Percentiles rank a stretch among this genome's conserved stretches.
These are phyloP conservation scores for Chytriomyces confervae DNA, from an alignment of 192 early-diverging fungal genomes.

Conservation along the genomic window DNA sequence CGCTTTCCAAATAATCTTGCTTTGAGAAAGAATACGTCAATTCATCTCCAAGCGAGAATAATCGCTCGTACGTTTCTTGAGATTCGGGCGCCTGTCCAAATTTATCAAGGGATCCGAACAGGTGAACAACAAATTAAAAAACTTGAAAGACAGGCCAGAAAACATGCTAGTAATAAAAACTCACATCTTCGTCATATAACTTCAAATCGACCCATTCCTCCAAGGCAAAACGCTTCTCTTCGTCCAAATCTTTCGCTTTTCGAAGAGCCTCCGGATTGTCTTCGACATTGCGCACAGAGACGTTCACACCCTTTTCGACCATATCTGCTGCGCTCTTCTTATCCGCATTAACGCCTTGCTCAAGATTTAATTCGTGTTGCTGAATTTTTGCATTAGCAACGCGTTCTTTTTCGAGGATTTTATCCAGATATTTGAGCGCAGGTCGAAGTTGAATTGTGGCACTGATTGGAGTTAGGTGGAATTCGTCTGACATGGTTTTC, in stretches of 20 bases:
- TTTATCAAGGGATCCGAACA: not conserved
- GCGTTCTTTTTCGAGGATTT: conserved; percentile 83
- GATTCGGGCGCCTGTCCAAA: conserved; percentile 23
- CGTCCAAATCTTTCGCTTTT: conserved; percentile 36
- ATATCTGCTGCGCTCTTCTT: conserved; percentile 43
- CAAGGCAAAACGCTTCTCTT: conserved; percentile 35
- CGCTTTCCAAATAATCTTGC: conserved; percentile 30
- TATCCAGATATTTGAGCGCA: conserved; percentile 87
- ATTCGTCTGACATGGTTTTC: conserved; percentile 58
- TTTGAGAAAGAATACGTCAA: conserved; percentile 27
- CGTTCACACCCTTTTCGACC: conserved; percentile 30
- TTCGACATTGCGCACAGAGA: conserved; percentile 36
- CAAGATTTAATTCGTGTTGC: conserved; percentile 66
- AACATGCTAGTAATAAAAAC: conserved; percentile 24
- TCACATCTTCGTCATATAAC: conserved; percentile 23
- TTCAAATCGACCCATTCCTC: conserved; percentile 42
- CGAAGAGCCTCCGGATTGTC: conserved; percentile 48
- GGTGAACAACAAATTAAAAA: not conserved
- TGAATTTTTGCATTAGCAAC: conserved; percentile 52
- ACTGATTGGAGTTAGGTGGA: conserved; percentile 84
- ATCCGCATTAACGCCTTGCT: conserved; percentile 63
- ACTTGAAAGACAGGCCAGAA: not conserved
- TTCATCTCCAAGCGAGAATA: conserved; percentile 36
- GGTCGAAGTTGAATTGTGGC: conserved; percentile 84
- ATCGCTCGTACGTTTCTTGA: conserved; percentile 24